phyloP scores from a whole-genome alignment of 495 filamentous ascomycete species.

The Lophiotrema nucula region DNA sequence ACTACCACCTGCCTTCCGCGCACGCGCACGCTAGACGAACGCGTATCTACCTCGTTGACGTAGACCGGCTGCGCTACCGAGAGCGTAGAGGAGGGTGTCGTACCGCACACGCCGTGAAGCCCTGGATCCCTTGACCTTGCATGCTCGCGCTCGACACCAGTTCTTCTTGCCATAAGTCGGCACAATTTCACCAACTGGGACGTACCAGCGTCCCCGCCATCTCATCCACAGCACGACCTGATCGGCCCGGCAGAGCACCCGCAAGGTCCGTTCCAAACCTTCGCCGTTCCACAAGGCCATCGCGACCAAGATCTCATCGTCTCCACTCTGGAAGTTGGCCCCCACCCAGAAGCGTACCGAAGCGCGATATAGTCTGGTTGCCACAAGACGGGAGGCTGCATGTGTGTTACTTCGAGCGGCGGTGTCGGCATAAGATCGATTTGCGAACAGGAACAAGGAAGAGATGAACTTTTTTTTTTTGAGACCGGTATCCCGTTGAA shows the following conservation, averaged over 20 bases:
- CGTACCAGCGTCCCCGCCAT: neutral
- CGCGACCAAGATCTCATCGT: conserved; percentile 18
- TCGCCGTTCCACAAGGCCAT: conserved; percentile 16
- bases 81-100: neutral
- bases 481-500: conserved; percentile 13
- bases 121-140: neutral
- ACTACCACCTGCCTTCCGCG: neutral
- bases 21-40: neutral
- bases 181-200: neutral
- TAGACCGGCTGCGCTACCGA: neutral
- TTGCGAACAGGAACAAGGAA: conserved; percentile 15
- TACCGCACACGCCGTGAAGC: neutral
- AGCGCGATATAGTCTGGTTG: too few relatives aligned
- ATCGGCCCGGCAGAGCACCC: conserved; percentile 27
- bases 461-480: conserved; percentile 7
- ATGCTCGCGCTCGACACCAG: neutral
- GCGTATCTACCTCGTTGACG: neutral
- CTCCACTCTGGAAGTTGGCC: too few relatives aligned
- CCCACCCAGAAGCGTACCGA: too few relatives aligned
- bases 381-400: conserved; percentile 26
- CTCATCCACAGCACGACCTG: conserved; percentile 6
- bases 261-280: conserved; percentile 5
- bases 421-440: conserved; percentile 16
- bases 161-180: neutral
- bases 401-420: conserved; percentile 9